These are phyloP conservation scores for Aspergillus heteromorphus DNA, from an alignment of 495 filamentous ascomycete genomes.

Conservation along the genomic window DNA sequence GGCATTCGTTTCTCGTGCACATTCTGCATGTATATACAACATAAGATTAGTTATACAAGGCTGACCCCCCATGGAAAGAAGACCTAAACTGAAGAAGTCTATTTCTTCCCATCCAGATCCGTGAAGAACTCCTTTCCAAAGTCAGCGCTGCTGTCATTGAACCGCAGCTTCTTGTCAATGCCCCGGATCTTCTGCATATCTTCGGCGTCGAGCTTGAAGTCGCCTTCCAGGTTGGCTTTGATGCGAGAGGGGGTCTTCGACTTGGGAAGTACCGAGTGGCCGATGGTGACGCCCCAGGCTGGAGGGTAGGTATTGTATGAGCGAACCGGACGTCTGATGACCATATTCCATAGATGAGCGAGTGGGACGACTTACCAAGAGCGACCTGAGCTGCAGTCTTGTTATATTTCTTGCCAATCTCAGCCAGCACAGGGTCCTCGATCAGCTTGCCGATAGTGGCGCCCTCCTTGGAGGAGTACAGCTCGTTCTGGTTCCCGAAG, in stretches of 20 bases:
- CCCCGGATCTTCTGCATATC: slow-evolving; percentile 50
- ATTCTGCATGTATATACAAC: neutral
- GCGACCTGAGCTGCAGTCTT: slow-evolving; percentile 59
- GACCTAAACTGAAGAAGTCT: too few species aligned
- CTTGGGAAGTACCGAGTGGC: slow-evolving; percentile 64
- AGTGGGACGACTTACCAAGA: slow-evolving; percentile 44
- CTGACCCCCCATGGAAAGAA: too few species aligned
- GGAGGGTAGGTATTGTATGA: slow-evolving; percentile 3
- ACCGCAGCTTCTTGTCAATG: slow-evolving; percentile 52
- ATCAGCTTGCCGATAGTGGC: slow-evolving; percentile 50
- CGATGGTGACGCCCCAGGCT: slow-evolving; percentile 63
- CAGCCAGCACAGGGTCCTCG: slow-evolving; percentile 54
- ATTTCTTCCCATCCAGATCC: slow-evolving; percentile 56
- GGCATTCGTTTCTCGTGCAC: too few species aligned
- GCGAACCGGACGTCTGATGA: neutral
- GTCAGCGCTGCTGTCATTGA: slow-evolving; percentile 51
- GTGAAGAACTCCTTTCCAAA: slow-evolving; percentile 57
- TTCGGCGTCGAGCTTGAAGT: slow-evolving; percentile 49
- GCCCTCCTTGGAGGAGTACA: slow-evolving; percentile 47
- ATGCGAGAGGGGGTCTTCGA: slow-evolving; percentile 52
- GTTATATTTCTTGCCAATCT: slow-evolving; percentile 57
- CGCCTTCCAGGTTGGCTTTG: slow-evolving; percentile 50
- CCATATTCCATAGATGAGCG: neutral
- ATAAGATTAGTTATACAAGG: neutral
- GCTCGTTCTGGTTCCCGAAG: slow-evolving; percentile 65